Base-by-base conservation (phyloP, 768 basidiomycete species). In the Psilocybe cyanescens region DNA sequence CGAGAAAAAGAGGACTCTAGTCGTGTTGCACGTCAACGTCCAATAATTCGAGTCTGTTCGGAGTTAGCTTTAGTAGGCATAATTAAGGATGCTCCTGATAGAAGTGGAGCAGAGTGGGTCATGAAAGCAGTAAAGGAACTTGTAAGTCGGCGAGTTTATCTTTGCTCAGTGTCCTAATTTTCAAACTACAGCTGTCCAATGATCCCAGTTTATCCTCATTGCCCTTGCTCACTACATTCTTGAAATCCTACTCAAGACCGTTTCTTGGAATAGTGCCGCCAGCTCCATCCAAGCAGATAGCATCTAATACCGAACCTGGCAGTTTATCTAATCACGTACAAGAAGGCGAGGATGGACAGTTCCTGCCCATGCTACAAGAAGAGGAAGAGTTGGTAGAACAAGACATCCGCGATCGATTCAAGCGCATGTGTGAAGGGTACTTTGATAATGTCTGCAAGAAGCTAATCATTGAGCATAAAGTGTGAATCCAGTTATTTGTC, bases 361-460 rank as follows among this genome's bases (percentile, higher is more conserved):
- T 83, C 61, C 83, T 81, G 12, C 60, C 75, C 0, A 62, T 81
- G 24, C 56, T 71, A 1, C 75, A 77, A 7, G 87, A 90, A 73
- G 82, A 83, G 44, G 85, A 91, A 30, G 93, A 92, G 67, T 79
- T 97, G 5, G 86, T 99, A 5, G 91, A 95, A 64, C 86, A 86
- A 64, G 95, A 95, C 48, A 86, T 91, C 46, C 88, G 94, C 17
- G 92, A 93, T 65, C 86, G 93, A 44, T 94, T 98, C 77, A 91
- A 89, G 75, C 88, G 90, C 63, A 91, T 97, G 88, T 95, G 96
- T 67, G 91, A 95, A 74, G 89, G 88, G 0, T 99, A 98, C 73
- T 97, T 95, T 68, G 94, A 96, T 9, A 91, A 78, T 58, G 94
- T 98, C 1, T 85, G 90, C 68, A 97, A 95, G 79, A 95, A 97